Evolutionary conservation across 2,329 filamentous ascomycete genomes (phyloP), one percentile per base, ranked within the genome.

Genomic region (Diplodia intermedia): DNA sequence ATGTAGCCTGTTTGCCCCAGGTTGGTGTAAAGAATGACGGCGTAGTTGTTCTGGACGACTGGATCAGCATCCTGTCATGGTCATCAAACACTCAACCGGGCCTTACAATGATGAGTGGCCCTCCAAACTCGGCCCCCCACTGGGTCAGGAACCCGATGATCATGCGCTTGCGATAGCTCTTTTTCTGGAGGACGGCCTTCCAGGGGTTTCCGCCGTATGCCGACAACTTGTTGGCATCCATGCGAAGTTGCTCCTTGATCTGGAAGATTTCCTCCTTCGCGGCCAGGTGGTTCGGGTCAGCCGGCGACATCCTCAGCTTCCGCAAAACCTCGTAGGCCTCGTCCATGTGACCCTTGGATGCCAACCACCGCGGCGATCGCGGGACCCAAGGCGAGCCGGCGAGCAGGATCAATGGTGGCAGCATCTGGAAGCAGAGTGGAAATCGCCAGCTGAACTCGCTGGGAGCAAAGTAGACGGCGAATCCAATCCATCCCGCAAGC

Each of bases 81-180:
- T n/a, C 9, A n/a, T 15, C 40, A 53, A 33, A 43, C 9, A 43
- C 8, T 11, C 36, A 18, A 18, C 8, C 18, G 5, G 7, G 53
- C 6, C 31, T 50, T 67, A 67, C 68, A 66, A 85, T 85, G 18
- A 86, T 82, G 0, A 86, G 76, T 12, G 83, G 82, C 0, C 84
- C 84, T n/a, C 80, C 82, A 71, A 85, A 85, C 65, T 85, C 83
- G 1, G 83, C 83, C 26, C 83, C 83, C 71, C 69, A 86, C 70
- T 85, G 84, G 0, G 83, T 85, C 43, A 85, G 73, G 69, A 85
- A 86, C 4, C 70, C 70, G 0, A 86, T 83, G 1, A 80, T 76
- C 82, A 86, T 84, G 0, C 84, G 77, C 75, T 84, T 85, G 20
- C 83, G 76, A 69, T 73, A 72, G 23, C 67, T 69, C 53, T 68